These are phyloP conservation scores for Tilletia horrida DNA, from an alignment of 1,284 basidiomycete species.

Conservation along the genomic window DNA sequence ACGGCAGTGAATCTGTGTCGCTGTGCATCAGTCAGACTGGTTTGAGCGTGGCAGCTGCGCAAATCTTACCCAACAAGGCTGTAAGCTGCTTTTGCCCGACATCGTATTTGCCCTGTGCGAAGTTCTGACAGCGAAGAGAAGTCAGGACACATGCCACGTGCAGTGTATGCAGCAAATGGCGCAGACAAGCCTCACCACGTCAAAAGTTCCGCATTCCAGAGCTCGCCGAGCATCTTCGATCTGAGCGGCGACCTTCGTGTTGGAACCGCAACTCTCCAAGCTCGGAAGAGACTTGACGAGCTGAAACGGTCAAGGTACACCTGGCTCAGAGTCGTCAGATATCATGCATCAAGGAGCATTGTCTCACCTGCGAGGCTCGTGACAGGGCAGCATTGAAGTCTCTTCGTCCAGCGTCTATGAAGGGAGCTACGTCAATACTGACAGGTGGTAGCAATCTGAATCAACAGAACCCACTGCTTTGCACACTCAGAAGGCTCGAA, in stretches of 20 bases:
- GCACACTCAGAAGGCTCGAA: constrained; percentile 2
- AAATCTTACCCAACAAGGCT: too few relatives aligned
- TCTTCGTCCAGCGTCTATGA: not conserved
- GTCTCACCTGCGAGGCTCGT: constrained; percentile 5
- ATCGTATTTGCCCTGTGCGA: not conserved
- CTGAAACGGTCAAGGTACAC: not conserved
- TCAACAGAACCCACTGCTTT: not conserved
- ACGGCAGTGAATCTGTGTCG: not conserved
- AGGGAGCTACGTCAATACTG: not conserved
- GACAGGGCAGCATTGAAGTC: not conserved
- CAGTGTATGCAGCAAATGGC: too few relatives aligned
- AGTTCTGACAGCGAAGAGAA: not conserved
- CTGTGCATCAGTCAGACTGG: too few relatives aligned
- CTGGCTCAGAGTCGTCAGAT: not conserved
- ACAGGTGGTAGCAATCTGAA: not conserved
- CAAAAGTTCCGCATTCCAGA: not conserved
- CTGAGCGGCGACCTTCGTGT: not conserved
- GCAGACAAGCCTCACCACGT: constrained; percentile 12
- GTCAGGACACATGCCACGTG: not conserved
- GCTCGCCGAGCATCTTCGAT: not conserved
- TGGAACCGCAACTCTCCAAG: not conserved
- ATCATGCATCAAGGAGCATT: too few relatives aligned
- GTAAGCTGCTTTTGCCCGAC: too few relatives aligned
- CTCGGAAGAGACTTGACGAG: not conserved
- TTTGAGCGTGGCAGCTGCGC: too few relatives aligned